Evolutionary conservation across 2,329 filamentous ascomycete species (phyloP), one percentile per base, ranked within the genome.

Genomic region (Herpotrichia juniperi): DNA sequence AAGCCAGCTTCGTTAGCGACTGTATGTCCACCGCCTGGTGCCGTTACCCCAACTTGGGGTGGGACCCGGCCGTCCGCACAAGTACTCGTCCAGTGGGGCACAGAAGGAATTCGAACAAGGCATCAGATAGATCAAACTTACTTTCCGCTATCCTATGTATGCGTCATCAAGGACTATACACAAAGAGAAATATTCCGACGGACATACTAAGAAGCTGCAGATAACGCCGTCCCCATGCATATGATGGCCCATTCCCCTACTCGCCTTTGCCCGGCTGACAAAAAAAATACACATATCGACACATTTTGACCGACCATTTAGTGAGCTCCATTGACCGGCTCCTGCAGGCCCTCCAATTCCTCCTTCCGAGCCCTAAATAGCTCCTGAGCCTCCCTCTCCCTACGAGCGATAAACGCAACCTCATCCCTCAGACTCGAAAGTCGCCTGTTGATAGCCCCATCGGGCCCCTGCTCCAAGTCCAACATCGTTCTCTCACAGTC

Each of bases 341-440:
- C 60, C 31, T 60, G 53, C 63, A 96, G 76, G 48, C 75, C 78
- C 42, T 87, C 84, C 60, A 97, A 73, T 79, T 97, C 94, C 42
- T 92, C 90, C 74, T 84, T 91, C 53, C 86, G 84, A 58, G 77
- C 79, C 62, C 90, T 83, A 71, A 94, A 99, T 64, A 88, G 72
- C 58, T 97, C 92, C 76, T 99, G 94, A 6, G 91, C 92, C 76
- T 97, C 91, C 52, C 93, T 82, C 78, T 97, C 93, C 57, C 93
- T 81, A 63, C 85, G 85, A 61, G 86, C 90, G 9, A 97, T 83
- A 63, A 90, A 90, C 6, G 81, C 83, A 19, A 96, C 92, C 72
- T 97, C 92, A n/a, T 90, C 88, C 45, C 92, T 84, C 51, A 97
- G 76, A 10, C 82, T 81, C 60, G 89, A 89, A 46, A 97, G 77